Conservation (phyloP, 768 basidiomycete species). For the Fibroporia radiculosa region DNA sequence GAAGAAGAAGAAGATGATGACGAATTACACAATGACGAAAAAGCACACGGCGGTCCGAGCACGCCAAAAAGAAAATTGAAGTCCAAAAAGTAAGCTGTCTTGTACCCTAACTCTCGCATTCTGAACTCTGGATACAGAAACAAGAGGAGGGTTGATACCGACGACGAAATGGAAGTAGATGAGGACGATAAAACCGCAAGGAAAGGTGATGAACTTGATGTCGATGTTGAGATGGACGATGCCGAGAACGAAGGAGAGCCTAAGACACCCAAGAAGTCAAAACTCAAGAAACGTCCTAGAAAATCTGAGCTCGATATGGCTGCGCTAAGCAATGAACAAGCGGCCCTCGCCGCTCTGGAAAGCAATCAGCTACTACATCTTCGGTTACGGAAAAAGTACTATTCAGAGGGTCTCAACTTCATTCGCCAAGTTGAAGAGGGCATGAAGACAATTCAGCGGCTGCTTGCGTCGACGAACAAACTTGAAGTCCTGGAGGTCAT, state of each 20-base stretch:
- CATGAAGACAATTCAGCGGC: conserved; percentile 62
- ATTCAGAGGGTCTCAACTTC: conserved; percentile 77
- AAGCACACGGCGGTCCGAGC: conserved; percentile 22
- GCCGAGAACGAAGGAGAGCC: conserved; percentile 28
- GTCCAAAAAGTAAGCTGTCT: background rate
- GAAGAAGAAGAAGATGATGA: conserved; percentile 13
- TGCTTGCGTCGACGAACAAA: conserved; percentile 84
- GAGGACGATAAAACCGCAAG: conserved; percentile 24
- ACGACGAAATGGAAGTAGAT: conserved; percentile 56
- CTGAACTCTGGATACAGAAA: conserved; percentile 13
- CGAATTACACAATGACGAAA: conserved; percentile 2
- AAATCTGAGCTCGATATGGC: conserved; percentile 68
- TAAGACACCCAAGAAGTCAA: conserved; percentile 19
- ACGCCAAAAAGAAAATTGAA: conserved; percentile 12
- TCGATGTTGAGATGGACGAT: conserved; percentile 26
- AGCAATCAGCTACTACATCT: conserved; percentile 58
- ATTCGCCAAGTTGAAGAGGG: conserved; percentile 63
- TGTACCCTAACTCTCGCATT: background rate
- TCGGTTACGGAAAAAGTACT: conserved; percentile 77
- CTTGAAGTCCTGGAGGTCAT: conserved; percentile 78
- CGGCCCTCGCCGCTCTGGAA: conserved; percentile 60
- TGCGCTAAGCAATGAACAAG: conserved; percentile 62
- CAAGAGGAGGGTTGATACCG: conserved; percentile 9
- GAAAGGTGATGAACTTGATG: conserved; percentile 31
- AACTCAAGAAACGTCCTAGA: conserved; percentile 42